phyloP scores from a whole-genome alignment of 768 basidiomycete genomes.

The Pleurotus salmoneostramineus region DNA sequence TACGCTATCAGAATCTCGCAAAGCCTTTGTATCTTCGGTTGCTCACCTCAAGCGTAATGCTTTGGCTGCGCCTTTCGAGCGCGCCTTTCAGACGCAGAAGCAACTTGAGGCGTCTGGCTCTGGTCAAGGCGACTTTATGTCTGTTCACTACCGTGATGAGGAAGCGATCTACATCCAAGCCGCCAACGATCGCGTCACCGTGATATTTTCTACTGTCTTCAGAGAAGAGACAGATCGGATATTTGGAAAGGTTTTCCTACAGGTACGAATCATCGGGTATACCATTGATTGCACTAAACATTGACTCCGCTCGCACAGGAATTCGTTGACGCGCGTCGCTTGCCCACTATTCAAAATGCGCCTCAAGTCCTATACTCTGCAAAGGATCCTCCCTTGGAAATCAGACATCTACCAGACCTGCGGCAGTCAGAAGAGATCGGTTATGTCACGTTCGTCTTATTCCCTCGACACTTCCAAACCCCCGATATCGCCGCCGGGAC shows the following conservation, averaged over 20 bases:
- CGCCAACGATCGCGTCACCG: conserved; percentile 91
- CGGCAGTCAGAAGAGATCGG: conserved; percentile 85
- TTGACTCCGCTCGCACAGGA: conserved; percentile 47
- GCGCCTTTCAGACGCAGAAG: conserved; percentile 80
- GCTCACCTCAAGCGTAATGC: conserved; percentile 90
- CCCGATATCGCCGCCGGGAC: conserved; percentile 64
- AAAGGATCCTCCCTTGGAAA: conserved; percentile 95
- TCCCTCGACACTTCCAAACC: conserved; percentile 91
- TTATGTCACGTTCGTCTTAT: conserved; percentile 97
- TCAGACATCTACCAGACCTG: conserved; percentile 80
- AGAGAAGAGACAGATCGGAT: conserved; percentile 96
- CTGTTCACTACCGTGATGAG: conserved; percentile 92
- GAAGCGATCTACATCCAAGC: conserved; percentile 97
- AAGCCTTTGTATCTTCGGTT: conserved; percentile 75
- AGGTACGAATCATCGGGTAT: conserved; percentile 45
- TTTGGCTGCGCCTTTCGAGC: conserved; percentile 91
- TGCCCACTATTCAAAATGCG: conserved; percentile 91
- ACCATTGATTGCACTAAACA: conserved; percentile 1
- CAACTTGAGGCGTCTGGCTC: conserved; percentile 69
- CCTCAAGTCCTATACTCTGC: conserved; percentile 96
- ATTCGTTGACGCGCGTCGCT: conserved; percentile 97
- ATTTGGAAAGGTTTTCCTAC: conserved; percentile 96
- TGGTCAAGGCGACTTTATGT: conserved; percentile 80
- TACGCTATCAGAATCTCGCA: conserved; percentile 60
- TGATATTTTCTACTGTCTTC: conserved; percentile 96